Conservation (phyloP, 2,329 filamentous ascomycete genomes). For the Aspergillus bombycis region DNA sequence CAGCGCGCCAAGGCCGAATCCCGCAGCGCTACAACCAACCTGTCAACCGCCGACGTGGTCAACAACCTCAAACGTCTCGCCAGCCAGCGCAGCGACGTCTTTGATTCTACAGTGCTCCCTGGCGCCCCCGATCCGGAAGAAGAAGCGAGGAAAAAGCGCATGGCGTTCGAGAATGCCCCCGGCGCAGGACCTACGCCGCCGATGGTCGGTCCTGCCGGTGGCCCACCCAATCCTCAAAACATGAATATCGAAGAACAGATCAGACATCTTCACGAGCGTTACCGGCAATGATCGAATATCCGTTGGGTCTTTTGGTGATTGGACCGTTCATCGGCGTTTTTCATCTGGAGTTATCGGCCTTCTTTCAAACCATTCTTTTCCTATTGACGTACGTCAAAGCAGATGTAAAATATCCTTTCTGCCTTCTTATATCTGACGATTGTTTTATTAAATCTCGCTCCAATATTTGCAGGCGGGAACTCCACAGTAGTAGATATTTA, state of each 20-base stretch:
- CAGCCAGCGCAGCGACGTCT: constrained; percentile 83
- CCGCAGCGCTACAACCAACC: constrained; percentile 80
- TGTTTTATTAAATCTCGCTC: not conserved
- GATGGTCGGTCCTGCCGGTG: constrained; percentile 33
- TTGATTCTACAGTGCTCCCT: constrained; percentile 60
- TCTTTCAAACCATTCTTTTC: constrained; percentile 3
- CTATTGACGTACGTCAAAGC: constrained; percentile 5
- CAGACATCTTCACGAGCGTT: constrained; percentile 65
- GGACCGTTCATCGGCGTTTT: constrained; percentile 10
- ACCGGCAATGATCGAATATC: constrained; percentile 31
- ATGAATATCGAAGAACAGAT: constrained; percentile 89
- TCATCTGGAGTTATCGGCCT: constrained; percentile 10
- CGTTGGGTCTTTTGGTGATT: not conserved
- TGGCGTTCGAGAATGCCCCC: constrained; percentile 52
- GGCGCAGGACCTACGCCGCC: constrained; percentile 30
- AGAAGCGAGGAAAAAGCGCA: constrained; percentile 75
- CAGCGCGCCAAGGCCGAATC: constrained; percentile 88
- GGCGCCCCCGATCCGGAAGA: constrained; percentile 72
- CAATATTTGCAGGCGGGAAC: not conserved
- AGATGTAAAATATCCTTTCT: constrained; percentile 12
- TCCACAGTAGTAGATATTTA: not conserved
- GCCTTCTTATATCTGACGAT: not conserved
- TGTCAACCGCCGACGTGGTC: constrained; percentile 83
- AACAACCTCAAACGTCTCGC: constrained; percentile 95
- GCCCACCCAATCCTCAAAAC: constrained; percentile 37